These are phyloP conservation scores for Coix lacrymajobi DNA, from an alignment of 176 grass and related monocot species.

Conservation along the genomic window DNA sequence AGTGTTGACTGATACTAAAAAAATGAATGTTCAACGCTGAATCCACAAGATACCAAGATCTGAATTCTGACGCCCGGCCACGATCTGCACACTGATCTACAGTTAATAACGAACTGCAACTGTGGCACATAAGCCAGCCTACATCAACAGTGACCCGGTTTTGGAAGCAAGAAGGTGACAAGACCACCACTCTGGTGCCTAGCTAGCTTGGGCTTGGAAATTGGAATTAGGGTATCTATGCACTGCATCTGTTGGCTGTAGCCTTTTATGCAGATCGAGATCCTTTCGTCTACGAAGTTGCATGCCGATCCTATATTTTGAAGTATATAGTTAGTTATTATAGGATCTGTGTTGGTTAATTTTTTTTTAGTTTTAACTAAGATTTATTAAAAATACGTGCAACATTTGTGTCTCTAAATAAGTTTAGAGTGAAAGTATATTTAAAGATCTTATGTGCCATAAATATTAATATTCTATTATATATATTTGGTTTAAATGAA, in stretches of 20 bases:
- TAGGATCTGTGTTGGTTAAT: too few relatives aligned
- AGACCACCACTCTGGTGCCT: background rate
- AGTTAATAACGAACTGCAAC: conserved; percentile 25
- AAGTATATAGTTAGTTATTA: too few relatives aligned
- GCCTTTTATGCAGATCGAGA: conserved; percentile 18
- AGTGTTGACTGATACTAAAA: background rate
- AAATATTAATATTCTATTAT: too few relatives aligned
- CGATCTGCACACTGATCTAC: background rate
- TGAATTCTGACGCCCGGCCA: background rate
- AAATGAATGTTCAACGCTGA: background rate
- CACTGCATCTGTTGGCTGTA: background rate
- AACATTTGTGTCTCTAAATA: too few relatives aligned
- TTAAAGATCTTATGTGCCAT: too few relatives aligned
- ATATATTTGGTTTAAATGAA: too few relatives aligned
- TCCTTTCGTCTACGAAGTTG: too few relatives aligned
- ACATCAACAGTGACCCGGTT: background rate
- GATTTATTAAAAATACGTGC: too few relatives aligned
- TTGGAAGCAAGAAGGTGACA: conserved; percentile 28
- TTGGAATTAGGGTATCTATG: background rate
- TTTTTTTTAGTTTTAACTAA: too few relatives aligned
- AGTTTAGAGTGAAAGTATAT: too few relatives aligned
- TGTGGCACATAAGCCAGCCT: background rate
- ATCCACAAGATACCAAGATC: background rate
- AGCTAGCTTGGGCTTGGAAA: background rate
- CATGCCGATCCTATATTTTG: too few relatives aligned